Base-by-base conservation (phyloP, 495 filamentous ascomycete genomes). In the Chlorociboria aeruginascens region DNA sequence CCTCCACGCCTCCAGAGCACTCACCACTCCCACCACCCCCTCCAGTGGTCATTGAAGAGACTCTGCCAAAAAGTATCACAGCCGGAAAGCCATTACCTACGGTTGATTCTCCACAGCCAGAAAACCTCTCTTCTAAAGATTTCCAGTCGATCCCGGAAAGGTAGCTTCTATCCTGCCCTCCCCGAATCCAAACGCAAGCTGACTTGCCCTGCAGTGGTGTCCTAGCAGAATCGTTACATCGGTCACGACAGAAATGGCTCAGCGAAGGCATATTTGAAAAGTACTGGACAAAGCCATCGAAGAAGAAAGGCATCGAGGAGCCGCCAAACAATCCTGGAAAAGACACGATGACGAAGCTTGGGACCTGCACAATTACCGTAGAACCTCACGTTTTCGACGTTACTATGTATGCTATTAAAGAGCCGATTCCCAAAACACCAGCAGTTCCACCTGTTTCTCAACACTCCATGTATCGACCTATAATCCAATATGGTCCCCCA, bases 371-470 rank as follows among this genome's bases (percentile, higher is more conserved):
- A 28, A 79, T 98, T 40, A 85, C 82, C 14, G 77, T 95, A 48
- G 90, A 89, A 48, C 93, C 93, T 35, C 93, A 99, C 65, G 73
- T 84, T 20, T 87, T 99, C 54, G 87, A 96, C 48, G 82, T 82
- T 25, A 83, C 79, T 52, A 74, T 99, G 57, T 97, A 82, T 60
- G 81, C 78, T 31, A 85, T 94, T 16, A 94, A 90, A 56, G 87
- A 87, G 32, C 66, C 69, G 20, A 72, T 69, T 48, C 69, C 73
- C 13, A 71, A 70, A 40, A 74, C 76, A 12, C 49, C 58, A 9
- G 38, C 54, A 10, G 59, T 67, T 0, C 51, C 59, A 20, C 13
- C 46, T 20, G 29, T 46, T 10, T 57, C 54, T 39, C 64, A 67
- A 31, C 58, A 60, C 9, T 7, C 42, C n/a, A 52, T 66, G 40